Evolutionary conservation across 345 rosid genomes (phyloP).

Genomic region (Excoecaria cochinchinensis): DNA sequence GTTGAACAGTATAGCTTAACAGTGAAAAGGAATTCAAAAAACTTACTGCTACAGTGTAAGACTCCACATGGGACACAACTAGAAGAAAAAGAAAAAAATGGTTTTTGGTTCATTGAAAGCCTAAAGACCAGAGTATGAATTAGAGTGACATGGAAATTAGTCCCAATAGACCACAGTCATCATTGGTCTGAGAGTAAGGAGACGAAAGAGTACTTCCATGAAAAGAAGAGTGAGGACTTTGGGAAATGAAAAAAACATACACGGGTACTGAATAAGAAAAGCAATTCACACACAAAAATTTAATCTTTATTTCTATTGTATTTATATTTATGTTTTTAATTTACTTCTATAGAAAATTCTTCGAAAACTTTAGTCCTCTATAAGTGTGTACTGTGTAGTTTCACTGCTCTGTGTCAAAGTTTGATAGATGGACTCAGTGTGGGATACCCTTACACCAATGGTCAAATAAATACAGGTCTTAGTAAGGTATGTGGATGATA

Average conservation of each 20-base stretch:
- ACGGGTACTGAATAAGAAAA: not conserved
- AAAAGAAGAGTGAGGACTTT: conserved; percentile 17
- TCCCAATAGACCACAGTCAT: not conserved
- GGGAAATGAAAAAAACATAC: conserved; percentile 1
- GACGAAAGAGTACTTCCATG: conserved; percentile 19
- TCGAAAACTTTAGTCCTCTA: no score
- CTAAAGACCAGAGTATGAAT: not conserved
- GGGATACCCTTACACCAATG: no score
- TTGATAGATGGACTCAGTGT: no score
- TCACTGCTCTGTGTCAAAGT: no score
- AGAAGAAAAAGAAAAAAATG: not conserved
- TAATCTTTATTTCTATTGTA: no score
- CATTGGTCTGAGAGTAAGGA: conserved; percentile 4
- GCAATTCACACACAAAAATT: not conserved
- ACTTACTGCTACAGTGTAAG: conserved; percentile 16
- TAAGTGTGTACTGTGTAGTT: no score
- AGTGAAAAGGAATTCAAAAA: conserved; percentile 28
- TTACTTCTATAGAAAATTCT: no score
- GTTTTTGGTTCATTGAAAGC: not conserved
- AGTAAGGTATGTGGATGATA: no score
- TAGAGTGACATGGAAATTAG: not conserved
- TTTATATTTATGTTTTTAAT: no score
- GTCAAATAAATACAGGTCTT: no score
- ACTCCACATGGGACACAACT: conserved; percentile 2
- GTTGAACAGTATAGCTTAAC: conserved; percentile 27